A percentile compares a stretch with the other conserved stretches of the same genome.
phyloP scores from a whole-genome alignment of 192 early-diverging fungal species.

The Mortierella claussenii region DNA sequence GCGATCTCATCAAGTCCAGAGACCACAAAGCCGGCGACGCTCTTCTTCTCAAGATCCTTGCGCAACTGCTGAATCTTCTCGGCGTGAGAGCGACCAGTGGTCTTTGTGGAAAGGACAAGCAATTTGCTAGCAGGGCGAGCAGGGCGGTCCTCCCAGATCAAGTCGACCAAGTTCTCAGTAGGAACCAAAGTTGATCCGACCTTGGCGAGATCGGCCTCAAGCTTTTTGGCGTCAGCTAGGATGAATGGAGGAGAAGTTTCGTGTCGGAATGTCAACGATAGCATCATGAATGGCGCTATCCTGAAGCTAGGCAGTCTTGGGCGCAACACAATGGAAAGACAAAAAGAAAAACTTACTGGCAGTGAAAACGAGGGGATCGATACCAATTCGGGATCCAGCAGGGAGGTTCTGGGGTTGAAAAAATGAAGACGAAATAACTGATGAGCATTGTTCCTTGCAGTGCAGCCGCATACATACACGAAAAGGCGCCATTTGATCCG shows the following conservation, averaged over 20 bases:
- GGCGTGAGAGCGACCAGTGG: constrained; percentile 51
- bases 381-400: constrained; percentile 83
- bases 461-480: too few relatives aligned
- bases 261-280: constrained; percentile 3
- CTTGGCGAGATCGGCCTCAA: constrained; percentile 66
- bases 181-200: constrained; percentile 74
- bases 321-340: too few relatives aligned
- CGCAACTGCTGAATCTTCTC: constrained; percentile 83
- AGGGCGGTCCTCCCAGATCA: constrained; percentile 85
- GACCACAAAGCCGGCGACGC: constrained; percentile 79
- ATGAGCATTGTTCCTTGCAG: too few relatives aligned
- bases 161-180: constrained; percentile 88
- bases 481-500: too few relatives aligned
- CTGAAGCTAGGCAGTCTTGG: too few relatives aligned
- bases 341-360: constrained; percentile 68
- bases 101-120: constrained; percentile 33
- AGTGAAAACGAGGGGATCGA: constrained; percentile 91
- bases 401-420: constrained; percentile 64
- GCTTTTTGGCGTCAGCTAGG: constrained; percentile 64
- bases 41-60: constrained; percentile 69
- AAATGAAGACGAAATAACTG: not conserved
- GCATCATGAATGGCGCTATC: constrained; percentile 4
- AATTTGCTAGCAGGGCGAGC: constrained; percentile 65
- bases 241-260: constrained; percentile 7
- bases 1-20: constrained; percentile 95